Conservation (phyloP, 352 stramenopile species). For the Globisporangium spiculum region DNA sequence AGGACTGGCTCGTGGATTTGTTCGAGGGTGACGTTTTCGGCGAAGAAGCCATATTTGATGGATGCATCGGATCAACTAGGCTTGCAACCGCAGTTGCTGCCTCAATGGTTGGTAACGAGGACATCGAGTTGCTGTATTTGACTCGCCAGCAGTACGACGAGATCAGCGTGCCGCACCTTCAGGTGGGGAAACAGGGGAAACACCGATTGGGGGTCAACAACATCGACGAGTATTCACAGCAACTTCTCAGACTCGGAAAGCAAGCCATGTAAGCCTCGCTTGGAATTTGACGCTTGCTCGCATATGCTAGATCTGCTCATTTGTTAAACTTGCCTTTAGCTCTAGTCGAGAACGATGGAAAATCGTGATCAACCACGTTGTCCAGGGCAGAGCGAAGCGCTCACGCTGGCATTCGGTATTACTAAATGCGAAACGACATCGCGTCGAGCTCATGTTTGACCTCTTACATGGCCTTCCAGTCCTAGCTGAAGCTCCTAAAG, state of each 20-base stretch:
- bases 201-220: neutral
- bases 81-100: slow-evolving; percentile 26
- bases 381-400: slow-evolving; percentile 32
- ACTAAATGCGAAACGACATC: slow-evolving; percentile 26
- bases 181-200: slow-evolving; percentile 4
- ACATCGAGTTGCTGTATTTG: slow-evolving; percentile 24
- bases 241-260: slow-evolving; percentile 2
- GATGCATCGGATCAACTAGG: slow-evolving; percentile 16
- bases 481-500: slow-evolving; percentile 29
- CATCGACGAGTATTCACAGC: slow-evolving; percentile 4
- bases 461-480: slow-evolving; percentile 26
- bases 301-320: neutral
- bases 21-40: slow-evolving; percentile 42
- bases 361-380: slow-evolving; percentile 33
- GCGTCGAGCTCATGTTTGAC: slow-evolving; percentile 38
- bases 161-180: slow-evolving; percentile 1
- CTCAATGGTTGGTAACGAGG: neutral
- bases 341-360: slow-evolving; percentile 30
- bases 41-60: slow-evolving; percentile 29
- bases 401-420: slow-evolving; percentile 34
- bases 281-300: neutral
- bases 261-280: slow-evolving; percentile 8
- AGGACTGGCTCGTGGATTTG: slow-evolving; percentile 27
- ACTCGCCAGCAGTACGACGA: slow-evolving; percentile 18
- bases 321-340: neutral